phyloP scores from a whole-genome alignment of 2,329 filamentous ascomycete species.

The Blastomyces percursus region DNA sequence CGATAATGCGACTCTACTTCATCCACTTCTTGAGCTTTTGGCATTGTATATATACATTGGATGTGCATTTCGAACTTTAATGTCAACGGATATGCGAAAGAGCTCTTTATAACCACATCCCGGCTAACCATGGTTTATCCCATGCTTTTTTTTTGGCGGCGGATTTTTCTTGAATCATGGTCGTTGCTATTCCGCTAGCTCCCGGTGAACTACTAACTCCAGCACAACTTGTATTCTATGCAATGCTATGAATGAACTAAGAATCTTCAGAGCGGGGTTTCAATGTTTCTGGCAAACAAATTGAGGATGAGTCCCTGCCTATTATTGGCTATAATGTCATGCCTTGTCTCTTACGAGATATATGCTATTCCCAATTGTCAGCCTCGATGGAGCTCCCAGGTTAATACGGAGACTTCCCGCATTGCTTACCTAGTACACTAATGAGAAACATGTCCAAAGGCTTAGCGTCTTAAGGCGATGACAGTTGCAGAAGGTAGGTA shows the following conservation, averaged over 20 bases:
- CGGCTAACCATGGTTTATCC: background rate
- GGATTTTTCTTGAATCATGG: background rate
- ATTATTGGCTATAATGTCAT: background rate
- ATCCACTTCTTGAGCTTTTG: background rate
- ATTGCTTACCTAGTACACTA: background rate
- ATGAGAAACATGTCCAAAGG: background rate
- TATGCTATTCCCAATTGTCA: background rate
- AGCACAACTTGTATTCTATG: background rate
- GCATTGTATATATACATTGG: background rate
- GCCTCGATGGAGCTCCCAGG: background rate
- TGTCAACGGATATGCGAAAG: background rate
- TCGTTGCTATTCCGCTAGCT: background rate
- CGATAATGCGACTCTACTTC: background rate
- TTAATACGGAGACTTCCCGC: background rate
- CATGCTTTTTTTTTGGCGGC: background rate
- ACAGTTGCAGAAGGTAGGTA: background rate
- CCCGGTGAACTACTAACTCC: background rate
- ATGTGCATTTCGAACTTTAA: background rate
- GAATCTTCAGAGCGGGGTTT: background rate
- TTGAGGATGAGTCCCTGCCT: background rate
- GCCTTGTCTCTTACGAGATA: background rate
- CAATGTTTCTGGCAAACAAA: background rate
- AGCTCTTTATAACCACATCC: background rate
- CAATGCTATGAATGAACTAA: background rate
- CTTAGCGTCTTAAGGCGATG: background rate